These are phyloP conservation scores for Pichia cactophila DNA, from an alignment of 1,139 yeast genomes.

Conservation along the genomic window DNA sequence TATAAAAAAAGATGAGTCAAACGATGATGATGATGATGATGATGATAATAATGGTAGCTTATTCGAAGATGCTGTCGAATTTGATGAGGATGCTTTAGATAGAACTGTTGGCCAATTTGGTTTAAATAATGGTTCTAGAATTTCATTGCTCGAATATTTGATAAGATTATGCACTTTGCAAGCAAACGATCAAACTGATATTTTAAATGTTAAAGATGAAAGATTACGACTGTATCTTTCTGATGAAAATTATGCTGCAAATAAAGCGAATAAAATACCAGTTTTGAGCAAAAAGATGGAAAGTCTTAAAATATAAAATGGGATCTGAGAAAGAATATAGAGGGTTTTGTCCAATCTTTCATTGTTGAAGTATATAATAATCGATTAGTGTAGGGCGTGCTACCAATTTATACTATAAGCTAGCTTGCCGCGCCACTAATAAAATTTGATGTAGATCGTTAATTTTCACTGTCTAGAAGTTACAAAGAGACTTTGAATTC, in stretches of 20 bases:
- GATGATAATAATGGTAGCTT: slow-evolving; percentile 10
- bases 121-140: slow-evolving; percentile 7
- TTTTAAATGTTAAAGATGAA: slow-evolving; percentile 58
- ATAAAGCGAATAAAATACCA: slow-evolving; percentile 2
- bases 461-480: too few species aligned
- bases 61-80: not conserved
- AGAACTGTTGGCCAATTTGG: not conserved
- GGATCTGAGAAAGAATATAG: not conserved
- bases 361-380: too few species aligned
- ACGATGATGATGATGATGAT: slow-evolving; percentile 12
- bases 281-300: slow-evolving; percentile 10
- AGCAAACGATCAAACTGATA: slow-evolving; percentile 48
- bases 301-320: slow-evolving; percentile 4
- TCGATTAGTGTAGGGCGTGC: too few species aligned
- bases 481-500: too few species aligned
- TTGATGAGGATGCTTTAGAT: not conserved
- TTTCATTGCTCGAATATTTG: slow-evolving; percentile 60
- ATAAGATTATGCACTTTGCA: slow-evolving; percentile 58
- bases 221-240: slow-evolving; percentile 54
- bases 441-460: too few species aligned
- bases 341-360: too few species aligned
- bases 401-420: too few species aligned
- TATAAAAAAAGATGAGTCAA: slow-evolving; percentile 15
- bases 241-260: slow-evolving; percentile 39
- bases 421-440: too few species aligned